Conservation (phyloP, 2,329 filamentous ascomycete genomes). For the Curvularia lunata region DNA sequence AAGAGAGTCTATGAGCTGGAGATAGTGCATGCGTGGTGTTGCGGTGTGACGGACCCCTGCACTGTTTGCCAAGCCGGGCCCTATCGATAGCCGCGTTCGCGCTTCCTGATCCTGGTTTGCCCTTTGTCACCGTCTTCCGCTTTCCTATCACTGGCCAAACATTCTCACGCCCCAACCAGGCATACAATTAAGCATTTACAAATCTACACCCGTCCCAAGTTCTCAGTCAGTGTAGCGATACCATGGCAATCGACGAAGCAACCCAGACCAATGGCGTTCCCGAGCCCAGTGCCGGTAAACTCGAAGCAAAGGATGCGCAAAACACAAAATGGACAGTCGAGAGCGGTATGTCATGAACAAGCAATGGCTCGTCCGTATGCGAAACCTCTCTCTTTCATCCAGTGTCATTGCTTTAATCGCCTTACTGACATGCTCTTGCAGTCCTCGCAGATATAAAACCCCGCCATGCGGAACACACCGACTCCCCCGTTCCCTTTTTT, state of each 20-base stretch:
- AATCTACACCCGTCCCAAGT: not conserved
- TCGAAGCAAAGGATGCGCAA: slow-evolving; percentile 35
- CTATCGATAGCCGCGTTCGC: slow-evolving; percentile 48
- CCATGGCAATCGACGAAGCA: slow-evolving; percentile 44
- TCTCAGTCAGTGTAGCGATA: slow-evolving; percentile 4
- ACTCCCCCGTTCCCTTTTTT: slow-evolving; percentile 87
- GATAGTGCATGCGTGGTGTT: slow-evolving; percentile 15
- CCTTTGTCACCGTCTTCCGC: slow-evolving; percentile 11
- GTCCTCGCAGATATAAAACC: slow-evolving; percentile 70
- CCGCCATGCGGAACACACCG: slow-evolving; percentile 64
- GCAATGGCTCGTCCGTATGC: slow-evolving; percentile 39
- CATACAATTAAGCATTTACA: not conserved
- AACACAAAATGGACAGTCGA: slow-evolving; percentile 51
- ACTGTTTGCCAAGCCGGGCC: slow-evolving; percentile 25
- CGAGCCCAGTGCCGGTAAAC: slow-evolving; percentile 44
- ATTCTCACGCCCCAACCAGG: not conserved
- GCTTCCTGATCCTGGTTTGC: slow-evolving; percentile 50
- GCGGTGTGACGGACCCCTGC: slow-evolving; percentile 19
- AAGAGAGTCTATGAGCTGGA: not conserved
- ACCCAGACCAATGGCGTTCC: slow-evolving; percentile 52
- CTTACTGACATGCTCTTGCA: slow-evolving; percentile 31
- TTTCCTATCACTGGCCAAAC: slow-evolving; percentile 15
- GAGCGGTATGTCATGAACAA: slow-evolving; percentile 52
- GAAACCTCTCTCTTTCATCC: slow-evolving; percentile 34
- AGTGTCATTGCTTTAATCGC: not conserved